A percentile compares a stretch with the other conserved stretches of the same genome.
Conservation (phyloP, 2,329 filamentous ascomycete species). For the Scedosporium dehoogii region DNA sequence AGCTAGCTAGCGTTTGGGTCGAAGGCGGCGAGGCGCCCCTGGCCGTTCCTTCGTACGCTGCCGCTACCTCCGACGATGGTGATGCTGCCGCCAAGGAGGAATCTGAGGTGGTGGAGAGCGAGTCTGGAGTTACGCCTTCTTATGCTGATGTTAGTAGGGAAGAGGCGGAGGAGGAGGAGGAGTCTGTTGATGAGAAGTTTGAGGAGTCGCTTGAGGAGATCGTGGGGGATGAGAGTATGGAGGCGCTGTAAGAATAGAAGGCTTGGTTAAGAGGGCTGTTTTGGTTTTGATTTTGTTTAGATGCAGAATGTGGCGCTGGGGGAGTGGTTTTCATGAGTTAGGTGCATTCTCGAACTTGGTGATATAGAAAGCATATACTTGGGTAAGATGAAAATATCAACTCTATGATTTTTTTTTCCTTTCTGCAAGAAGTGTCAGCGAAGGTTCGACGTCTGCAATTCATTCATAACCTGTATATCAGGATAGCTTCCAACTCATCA, state of each 20-base stretch:
- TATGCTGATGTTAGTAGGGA: neutral
- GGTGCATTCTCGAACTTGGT: neutral
- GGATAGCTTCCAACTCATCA: neutral
- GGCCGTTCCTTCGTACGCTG: conserved; percentile 35
- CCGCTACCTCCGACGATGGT: conserved; percentile 12
- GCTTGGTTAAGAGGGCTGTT: neutral
- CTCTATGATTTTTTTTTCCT: neutral
- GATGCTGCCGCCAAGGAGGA: conserved; percentile 2
- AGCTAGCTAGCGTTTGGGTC: conserved; percentile 59
- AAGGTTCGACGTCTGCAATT: neutral
- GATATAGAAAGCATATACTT: neutral
- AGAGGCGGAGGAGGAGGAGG: conserved; percentile 2
- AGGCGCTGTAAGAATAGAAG: neutral
- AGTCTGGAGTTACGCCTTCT: neutral
- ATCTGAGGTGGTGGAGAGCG: neutral
- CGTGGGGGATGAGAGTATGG: neutral
- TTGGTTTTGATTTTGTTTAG: neutral
- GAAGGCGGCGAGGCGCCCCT: conserved; percentile 36
- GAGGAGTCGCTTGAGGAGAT: conserved; percentile 6
- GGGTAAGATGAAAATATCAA: neutral
- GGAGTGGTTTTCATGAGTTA: neutral
- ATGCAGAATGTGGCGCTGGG: neutral
- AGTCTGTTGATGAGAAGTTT: conserved; percentile 2
- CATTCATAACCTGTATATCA: neutral
- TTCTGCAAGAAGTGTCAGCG: neutral